A percentile compares a stretch with the other conserved stretches of the same genome.
phyloP scores from a whole-genome alignment of 2,329 filamentous ascomycete species.

The Fusarium redolens region DNA sequence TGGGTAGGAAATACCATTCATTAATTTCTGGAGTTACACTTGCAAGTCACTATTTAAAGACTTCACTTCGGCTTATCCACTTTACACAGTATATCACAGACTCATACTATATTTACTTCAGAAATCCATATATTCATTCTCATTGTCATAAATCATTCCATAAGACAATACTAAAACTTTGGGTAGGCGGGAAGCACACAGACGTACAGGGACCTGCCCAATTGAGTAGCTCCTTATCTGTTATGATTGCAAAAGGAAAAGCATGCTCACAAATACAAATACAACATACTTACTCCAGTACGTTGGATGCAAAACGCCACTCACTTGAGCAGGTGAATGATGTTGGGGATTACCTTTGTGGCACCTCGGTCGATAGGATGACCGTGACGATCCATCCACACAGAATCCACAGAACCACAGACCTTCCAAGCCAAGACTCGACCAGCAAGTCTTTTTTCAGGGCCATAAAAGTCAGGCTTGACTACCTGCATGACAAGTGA shows the following conservation, averaged over 20 bases:
- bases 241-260: rapidly evolving
- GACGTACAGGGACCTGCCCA: not conserved
- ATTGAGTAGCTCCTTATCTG: too few species aligned
- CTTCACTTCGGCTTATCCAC: too few species aligned
- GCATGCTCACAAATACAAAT: rapidly evolving
- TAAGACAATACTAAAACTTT: not conserved
- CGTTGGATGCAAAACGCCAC: rapidly evolving
- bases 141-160: too few species aligned
- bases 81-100: not conserved
- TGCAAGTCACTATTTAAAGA: too few species aligned
- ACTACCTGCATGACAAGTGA: not conserved
- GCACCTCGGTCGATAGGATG: not conserved
- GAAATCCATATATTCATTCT: too few species aligned
- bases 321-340: not conserved
- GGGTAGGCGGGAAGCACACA: rapidly evolving
- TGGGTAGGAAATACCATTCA: too few species aligned
- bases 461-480: not conserved
- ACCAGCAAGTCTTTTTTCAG: not conserved
- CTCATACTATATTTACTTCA: too few species aligned
- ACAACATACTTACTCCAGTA: rapidly evolving
- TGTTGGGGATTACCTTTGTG: not conserved
- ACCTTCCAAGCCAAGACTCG: not conserved
- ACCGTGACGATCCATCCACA: not conserved
- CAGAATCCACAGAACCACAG: not conserved
- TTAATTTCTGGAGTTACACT: too few species aligned